Base-by-base conservation (phyloP, 1,284 basidiomycete genomes). In the Polyporus tsugae region DNA sequence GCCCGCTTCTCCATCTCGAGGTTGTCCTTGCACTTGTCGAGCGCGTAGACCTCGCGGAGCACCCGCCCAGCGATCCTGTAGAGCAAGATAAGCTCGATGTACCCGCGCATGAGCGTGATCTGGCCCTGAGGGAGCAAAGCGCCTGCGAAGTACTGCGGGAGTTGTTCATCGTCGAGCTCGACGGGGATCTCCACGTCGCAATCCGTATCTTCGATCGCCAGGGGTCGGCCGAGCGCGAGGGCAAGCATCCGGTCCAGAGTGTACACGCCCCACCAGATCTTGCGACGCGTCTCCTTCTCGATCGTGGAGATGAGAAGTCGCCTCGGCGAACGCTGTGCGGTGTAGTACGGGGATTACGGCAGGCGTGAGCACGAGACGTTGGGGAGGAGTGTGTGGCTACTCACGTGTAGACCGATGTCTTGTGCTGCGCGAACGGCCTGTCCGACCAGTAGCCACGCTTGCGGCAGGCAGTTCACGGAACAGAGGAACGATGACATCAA, bases 241-340 rank as follows among this genome's bases (percentile, higher is more conserved):
- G 95, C 95, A 36, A 96, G 89, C 92, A 96, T 95, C 64, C 94
- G 90, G 79, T 96, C 95, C 36, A 96, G 83, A 19, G 90, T 90
- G 76, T 96, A 96, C 35, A 95, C 91, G 44, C 92, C 91, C 94
- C 95, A 96, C 94, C 95, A 96, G 60, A 95, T 91, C 80, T 95
- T 94, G 63, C 91, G 85, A 41, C 94, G 89, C 0, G 94, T 94
- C 80, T 96, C 94, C 80, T 95, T 95, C 78, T 96, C 93, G 55
- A 93, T 87, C 49, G 91, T 84, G 35, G 88, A 82, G 53, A 95
- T 83, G 17, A 84, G 79, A 66, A 95, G 85, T 57, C 93, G 88
- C 63, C 91, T 88, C 9, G 94, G 91, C 3, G 93, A 94, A 70
- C 95, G 92, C 94, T 95, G 58, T 60, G 58, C 11, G 39, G 38